phyloP scores from a whole-genome alignment of 768 basidiomycete species.

The Bullera alba region DNA sequence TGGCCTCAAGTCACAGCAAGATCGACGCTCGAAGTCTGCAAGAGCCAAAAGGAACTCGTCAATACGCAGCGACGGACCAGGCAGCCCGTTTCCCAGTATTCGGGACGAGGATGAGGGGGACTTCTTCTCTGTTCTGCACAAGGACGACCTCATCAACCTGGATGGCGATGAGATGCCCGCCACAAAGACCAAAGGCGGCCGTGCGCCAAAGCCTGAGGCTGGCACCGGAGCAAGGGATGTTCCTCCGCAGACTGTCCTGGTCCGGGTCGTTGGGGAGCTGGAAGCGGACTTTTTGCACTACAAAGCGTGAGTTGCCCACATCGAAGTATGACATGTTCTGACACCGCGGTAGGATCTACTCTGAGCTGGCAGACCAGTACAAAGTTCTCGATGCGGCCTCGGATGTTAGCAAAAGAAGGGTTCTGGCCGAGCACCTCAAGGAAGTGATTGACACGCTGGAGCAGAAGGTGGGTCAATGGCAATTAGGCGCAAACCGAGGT shows the following conservation, averaged over 20 bases:
- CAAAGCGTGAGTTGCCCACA: slow-evolving; percentile 61
- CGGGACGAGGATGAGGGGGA: slow-evolving; percentile 69
- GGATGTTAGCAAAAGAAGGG: slow-evolving; percentile 70
- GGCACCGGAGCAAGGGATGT: slow-evolving; percentile 42
- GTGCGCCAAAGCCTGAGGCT: background rate
- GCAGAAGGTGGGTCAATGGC: slow-evolving; percentile 63
- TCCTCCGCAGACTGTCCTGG: slow-evolving; percentile 81
- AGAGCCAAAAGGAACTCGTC: background rate
- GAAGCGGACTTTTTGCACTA: slow-evolving; percentile 95
- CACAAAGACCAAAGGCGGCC: background rate
- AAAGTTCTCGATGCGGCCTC: slow-evolving; percentile 77
- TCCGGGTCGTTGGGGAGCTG: slow-evolving; percentile 73
- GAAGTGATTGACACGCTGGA: slow-evolving; percentile 90
- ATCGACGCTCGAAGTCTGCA: slow-evolving; percentile 1
- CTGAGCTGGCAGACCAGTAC: slow-evolving; percentile 87
- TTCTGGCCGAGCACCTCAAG: slow-evolving; percentile 77
- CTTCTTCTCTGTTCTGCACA: slow-evolving; percentile 57
- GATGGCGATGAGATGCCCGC: slow-evolving; percentile 1
- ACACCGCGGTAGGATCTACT: slow-evolving; percentile 62
- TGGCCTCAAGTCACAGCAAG: too few species aligned
- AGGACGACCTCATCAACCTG: background rate
- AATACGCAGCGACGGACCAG: slow-evolving; percentile 2
- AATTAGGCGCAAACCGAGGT: too few species aligned
- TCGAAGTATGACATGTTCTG: background rate
- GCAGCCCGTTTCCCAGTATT: slow-evolving; percentile 63